Base-by-base conservation (phyloP, 2,329 filamentous ascomycete species). In the Cladosporium sphaerospermum region DNA sequence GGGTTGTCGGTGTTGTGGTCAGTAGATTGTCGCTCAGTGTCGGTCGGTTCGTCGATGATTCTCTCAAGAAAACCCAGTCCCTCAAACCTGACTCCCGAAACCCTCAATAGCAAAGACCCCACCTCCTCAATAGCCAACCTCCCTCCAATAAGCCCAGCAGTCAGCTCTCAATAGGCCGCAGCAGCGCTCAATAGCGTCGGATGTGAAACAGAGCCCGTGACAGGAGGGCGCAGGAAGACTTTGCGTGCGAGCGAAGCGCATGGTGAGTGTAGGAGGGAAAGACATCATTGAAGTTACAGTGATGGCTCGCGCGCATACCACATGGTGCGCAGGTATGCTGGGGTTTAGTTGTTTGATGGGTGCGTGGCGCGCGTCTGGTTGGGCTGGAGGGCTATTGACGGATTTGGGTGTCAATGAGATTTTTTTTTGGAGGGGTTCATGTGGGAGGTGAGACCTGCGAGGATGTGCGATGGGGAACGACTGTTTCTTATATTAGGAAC, bases 361-460 rank as follows among this genome's bases (percentile, higher is more conserved):
- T 6, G 36, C 13, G 23, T n/a, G 18, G 32, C 42, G 42, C 19
- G 42, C 14, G 23, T 28, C 4, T 45, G 45, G 55, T 47, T 55
- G 55, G 36, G 36, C 9, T 33, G 18, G 28, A 19, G 39, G 16
- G 9, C 31, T 45, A 51, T 45, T 54, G 44, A 57, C 56, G 61
- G 36, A 59, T 63, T 57, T 54, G 61, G 61, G 59, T 54, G 57
- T 64, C 62, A 65, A 65, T 65, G 63, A 54, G 53, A 57, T 55
- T 56, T 57, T 53, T 36, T 34, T 48, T 45, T 45, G 31, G 36
- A 45, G 3, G 43, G 43, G 13, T 45, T 45, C 9, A 45, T 45
- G 8, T 19, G n/a, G 3, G 43, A 33, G 13, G 43, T 45, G 8
- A 45, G 31, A 18, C 16, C 16, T 18, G 16, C 16, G 16, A 18